Conservation (phyloP, 2,329 filamentous ascomycete species). For the Penicillium occitanis region DNA sequence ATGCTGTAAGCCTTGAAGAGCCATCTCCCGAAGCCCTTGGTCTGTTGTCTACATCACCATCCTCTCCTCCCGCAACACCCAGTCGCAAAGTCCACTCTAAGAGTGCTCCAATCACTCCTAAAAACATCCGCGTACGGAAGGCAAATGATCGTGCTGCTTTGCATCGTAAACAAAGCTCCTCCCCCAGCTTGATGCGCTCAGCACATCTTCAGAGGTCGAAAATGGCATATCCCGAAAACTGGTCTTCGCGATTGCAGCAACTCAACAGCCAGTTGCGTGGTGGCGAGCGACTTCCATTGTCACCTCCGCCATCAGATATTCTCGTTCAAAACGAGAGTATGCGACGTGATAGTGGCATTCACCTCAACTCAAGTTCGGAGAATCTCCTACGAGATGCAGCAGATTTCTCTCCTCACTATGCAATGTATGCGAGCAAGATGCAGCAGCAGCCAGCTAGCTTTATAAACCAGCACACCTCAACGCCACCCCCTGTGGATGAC, state of each 20-base stretch:
- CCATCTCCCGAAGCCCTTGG: conserved; percentile 28
- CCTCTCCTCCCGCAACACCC: conserved; percentile 40
- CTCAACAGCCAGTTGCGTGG: conserved; percentile 50
- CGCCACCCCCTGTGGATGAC: conserved; percentile 40
- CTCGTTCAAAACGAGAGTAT: conserved; percentile 42
- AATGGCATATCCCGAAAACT: conserved; percentile 47
- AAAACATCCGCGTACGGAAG: conserved; percentile 42
- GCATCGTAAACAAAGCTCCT: conserved; percentile 46
- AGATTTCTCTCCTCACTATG: conserved; percentile 36
- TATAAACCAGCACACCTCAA: conserved; percentile 34
- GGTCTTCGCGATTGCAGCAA: conserved; percentile 56
- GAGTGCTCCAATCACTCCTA: conserved; percentile 40
- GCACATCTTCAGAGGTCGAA: conserved; percentile 48
- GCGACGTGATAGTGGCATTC: conserved; percentile 31
- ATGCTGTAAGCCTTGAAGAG: too few relatives aligned
- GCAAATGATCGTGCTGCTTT: conserved; percentile 41
- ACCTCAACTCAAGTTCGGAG: conserved; percentile 25
- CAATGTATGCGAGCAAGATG: conserved; percentile 35
- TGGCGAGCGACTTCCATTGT: conserved; percentile 44
- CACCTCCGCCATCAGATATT: conserved; percentile 48
- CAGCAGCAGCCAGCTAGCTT: conserved; percentile 35
- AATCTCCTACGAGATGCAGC: conserved; percentile 35
- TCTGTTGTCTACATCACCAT: conserved; percentile 32
- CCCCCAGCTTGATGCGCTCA: conserved; percentile 57
- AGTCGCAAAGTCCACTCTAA: conserved; percentile 37